phyloP scores from a whole-genome alignment of 768 basidiomycete genomes.

The Pleurotus salmoneostramineus region DNA sequence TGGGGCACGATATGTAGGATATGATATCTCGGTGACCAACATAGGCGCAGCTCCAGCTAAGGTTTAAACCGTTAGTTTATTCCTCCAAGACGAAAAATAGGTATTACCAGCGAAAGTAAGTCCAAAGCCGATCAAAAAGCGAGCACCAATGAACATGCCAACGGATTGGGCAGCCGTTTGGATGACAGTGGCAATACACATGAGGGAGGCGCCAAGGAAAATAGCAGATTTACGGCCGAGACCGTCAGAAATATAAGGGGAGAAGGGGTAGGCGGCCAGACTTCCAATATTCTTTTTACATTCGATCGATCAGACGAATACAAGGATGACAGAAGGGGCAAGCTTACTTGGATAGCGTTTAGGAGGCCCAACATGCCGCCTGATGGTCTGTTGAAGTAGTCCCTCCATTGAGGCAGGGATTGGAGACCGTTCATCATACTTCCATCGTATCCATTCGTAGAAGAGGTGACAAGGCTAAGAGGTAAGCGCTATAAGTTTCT shows the following conservation, averaged over 20 bases:
- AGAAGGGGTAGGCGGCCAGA: not conserved
- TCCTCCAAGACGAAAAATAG: not conserved
- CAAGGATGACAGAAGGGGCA: not conserved
- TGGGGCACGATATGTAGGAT: constrained; percentile 35
- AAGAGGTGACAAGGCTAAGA: constrained; percentile 29
- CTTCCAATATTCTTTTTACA: constrained; percentile 19
- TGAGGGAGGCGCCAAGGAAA: constrained; percentile 24
- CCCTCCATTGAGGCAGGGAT: not conserved
- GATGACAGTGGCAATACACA: constrained; percentile 26
- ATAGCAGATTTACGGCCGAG: not conserved
- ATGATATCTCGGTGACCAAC: constrained; percentile 38
- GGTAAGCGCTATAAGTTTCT: not conserved
- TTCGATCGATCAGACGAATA: not conserved
- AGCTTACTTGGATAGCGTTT: not conserved
- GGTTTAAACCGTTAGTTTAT: constrained; percentile 12
- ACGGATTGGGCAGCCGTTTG: constrained; percentile 26
- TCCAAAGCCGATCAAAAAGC: constrained; percentile 5
- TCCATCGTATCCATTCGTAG: constrained; percentile 34
- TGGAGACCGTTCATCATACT: constrained; percentile 2
- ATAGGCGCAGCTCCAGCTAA: constrained; percentile 31
- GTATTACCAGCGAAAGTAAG: constrained; percentile 3
- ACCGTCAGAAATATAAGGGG: not conserved
- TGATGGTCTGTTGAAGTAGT: not conserved
- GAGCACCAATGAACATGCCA: constrained; percentile 34
- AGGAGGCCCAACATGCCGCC: not conserved